Evolutionary conservation across 805 yeast species (phyloP), one percentile per base, ranked within the genome.

Genomic region (Starmerella floris): DNA sequence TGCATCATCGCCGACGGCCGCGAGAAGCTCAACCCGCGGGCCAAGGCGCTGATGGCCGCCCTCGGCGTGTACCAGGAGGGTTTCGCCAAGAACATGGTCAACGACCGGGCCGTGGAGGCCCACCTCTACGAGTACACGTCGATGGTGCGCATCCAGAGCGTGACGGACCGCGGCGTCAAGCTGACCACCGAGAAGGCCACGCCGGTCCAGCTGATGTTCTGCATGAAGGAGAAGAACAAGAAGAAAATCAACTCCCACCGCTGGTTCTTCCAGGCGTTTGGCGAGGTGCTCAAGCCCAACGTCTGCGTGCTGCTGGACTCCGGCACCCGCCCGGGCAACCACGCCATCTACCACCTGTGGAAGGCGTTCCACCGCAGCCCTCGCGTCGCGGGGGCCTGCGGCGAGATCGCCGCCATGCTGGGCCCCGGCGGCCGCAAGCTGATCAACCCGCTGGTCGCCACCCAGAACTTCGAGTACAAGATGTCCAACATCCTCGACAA

Each of bases 331-430:
- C 95, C 97, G 2, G 74, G 82, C 4, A 72, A 74, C 48, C 83
- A 82, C 51, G 79, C 96, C 2, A 74, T 88, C 40, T 87, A 83
- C 60, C 81, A 83, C 52, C 64, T 91, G 43, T 88, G 98, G 98
- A 77, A 77, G 59, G 74, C 87, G 32, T 91, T 88, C 57, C 75
- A 74, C 48, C 68, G 68, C 46, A 70, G 77, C 53, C 79, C 84
- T 2, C 72, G 76, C 41, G 93, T 88, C 19, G 98, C 94, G 2
- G 98, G 98, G 31, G 94, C 96, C 1, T 88, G 98, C 73, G 98
- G 98, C 42, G 97, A 91, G 59, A 88, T 91, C 62, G 79, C 76
- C 50, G 93, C 91, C 0, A 77, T 79, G 60, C 64, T 87, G 41
- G 96, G 97, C 2, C 66, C 65, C 20, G 69, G 66, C 11, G 72